A percentile compares a stretch with the other conserved stretches of the same genome.
phyloP scores from a whole-genome alignment of 768 basidiomycete species.

The Lactarius deliciosus region DNA sequence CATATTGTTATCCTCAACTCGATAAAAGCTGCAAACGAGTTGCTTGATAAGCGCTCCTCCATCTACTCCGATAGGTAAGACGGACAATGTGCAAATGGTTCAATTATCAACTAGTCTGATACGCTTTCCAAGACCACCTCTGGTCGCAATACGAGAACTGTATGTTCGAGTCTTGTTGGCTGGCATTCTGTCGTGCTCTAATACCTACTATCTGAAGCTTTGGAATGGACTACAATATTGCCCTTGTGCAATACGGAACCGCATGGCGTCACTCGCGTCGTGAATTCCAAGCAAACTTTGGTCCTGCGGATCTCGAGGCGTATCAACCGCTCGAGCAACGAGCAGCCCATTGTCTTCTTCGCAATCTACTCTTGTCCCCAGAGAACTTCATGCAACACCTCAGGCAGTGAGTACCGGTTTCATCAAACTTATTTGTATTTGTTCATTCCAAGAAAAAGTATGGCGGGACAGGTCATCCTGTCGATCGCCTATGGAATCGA shows the following conservation, averaged over 20 bases:
- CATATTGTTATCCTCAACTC: background rate
- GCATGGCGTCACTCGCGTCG: background rate
- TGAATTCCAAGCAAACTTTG: background rate
- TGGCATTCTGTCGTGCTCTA: background rate
- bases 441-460: background rate
- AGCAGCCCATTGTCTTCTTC: background rate
- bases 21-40: background rate
- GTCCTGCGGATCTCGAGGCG: background rate
- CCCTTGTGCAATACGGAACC: background rate
- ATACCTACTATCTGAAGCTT: background rate
- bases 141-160: background rate
- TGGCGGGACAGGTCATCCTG: background rate
- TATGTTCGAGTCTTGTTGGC: background rate
- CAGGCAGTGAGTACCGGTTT: background rate
- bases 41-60: background rate
- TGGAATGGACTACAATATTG: background rate
- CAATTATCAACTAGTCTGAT: background rate
- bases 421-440: background rate
- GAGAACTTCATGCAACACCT: background rate
- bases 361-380: background rate
- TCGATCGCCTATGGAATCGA: no score
- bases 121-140: background rate
- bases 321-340: background rate
- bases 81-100: background rate
- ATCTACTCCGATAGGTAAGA: background rate